phyloP scores from a whole-genome alignment of 139 green algal genomes.

The Closterium sp. region DNA sequence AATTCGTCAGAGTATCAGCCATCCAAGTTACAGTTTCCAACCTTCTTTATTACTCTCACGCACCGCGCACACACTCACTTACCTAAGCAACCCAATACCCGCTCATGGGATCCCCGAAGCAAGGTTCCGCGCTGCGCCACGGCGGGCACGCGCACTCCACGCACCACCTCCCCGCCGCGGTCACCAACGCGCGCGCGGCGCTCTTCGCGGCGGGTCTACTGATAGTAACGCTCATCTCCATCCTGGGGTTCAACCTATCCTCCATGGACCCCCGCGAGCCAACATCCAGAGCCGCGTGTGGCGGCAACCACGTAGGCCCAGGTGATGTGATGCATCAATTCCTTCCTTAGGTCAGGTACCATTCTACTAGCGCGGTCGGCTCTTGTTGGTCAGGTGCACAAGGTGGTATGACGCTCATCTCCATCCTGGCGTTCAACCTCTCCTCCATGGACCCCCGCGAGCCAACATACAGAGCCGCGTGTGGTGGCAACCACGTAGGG shows the following conservation, averaged over 20 bases:
- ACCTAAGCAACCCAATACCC: not conserved
- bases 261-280: not conserved
- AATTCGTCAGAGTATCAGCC: too few species aligned
- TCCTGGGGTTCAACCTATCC: not conserved
- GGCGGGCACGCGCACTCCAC: not conserved
- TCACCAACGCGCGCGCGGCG: not conserved
- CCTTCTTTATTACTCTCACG: not conserved
- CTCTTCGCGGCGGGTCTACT: not conserved
- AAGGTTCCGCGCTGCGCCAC: not conserved
- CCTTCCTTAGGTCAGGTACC: not conserved
- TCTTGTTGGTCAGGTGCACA: too few species aligned
- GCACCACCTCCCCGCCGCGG: not conserved
- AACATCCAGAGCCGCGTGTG: not conserved
- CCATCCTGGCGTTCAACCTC: too few species aligned
- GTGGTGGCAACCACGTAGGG: too few species aligned
- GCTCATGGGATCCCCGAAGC: not conserved
- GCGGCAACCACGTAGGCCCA: not conserved
- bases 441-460: too few species aligned
- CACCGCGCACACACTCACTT: not conserved
- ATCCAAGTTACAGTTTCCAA: not conserved
- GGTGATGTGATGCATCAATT: not conserved
- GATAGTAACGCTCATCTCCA: not conserved
- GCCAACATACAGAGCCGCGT: too few species aligned
- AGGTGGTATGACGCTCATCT: too few species aligned
- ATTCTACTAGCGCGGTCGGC: too few species aligned